Base-by-base conservation (phyloP, 345 rosid species). In the Linum lewisii region DNA sequence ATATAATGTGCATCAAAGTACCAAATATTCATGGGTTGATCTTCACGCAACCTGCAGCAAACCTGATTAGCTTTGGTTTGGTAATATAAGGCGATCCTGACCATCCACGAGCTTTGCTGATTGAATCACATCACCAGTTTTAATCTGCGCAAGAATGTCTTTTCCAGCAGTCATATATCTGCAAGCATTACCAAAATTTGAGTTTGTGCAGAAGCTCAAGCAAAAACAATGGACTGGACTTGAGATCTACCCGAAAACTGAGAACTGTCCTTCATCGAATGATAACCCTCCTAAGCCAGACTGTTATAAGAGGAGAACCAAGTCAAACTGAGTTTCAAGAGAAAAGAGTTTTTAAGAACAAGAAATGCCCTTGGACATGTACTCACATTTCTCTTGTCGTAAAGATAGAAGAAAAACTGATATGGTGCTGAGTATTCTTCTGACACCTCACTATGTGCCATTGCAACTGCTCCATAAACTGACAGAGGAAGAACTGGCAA, bases 221-320 rank as follows among this genome's bases (percentile, higher is more conserved):
- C 7, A 1, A 21, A 21, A 51, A 18, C 47, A 50, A 19, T 61
- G 53, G 22, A 58, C 44, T 19, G 4, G 20, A 59, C 37, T 50
- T 49, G 58, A 23, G 21, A 51, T 36, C 50, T 84, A 86, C 98
- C 96, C 93, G 5, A 86, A 86, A 60, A 88, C 98, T 1, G 95
- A 86, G 80, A 92, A 92, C 55, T 92, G 88, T 16, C 95, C 95
- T 81, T 92, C 98, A 5, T 88, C 98, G 52, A 88, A 88, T 5
- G 96, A 92, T 72, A 92, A 77, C n/a, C 98, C 95, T 69, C 90
- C 98, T 59, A 92, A 75, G 71, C 96, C 93, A 49, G 98, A 72
- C 95, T 84, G 68, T 0, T 18, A 66, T 18, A 62, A 36, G 52
- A 67, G 23, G 19, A 63, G 49, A 29, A 29, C 2, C 15, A 26